These are phyloP conservation scores for Sechiopsis laciniata DNA, from an alignment of 306 rosid genomes.

Conservation along the genomic window DNA sequence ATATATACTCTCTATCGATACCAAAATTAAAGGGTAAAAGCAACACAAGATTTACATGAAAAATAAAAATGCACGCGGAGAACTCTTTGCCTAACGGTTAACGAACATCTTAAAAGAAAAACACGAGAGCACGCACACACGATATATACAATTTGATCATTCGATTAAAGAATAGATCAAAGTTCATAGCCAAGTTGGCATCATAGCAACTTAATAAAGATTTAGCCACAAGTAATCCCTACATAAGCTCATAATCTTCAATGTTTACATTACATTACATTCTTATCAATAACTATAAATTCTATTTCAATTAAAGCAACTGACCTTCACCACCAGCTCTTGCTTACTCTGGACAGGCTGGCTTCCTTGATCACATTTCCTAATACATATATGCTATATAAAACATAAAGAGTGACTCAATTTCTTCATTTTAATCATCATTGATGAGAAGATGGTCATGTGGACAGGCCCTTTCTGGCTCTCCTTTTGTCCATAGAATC, in stretches of 20 bases:
- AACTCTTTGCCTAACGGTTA: too few species aligned
- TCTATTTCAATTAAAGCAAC: neutral
- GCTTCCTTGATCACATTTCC: conserved; percentile 15
- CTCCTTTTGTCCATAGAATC: conserved; percentile 67
- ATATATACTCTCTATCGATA: too few species aligned
- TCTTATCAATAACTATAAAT: neutral
- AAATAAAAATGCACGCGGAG: too few species aligned
- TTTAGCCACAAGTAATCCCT: neutral
- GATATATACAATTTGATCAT: too few species aligned
- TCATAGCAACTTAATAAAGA: neutral
- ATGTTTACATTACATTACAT: too few species aligned
- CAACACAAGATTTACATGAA: too few species aligned
- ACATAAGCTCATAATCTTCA: neutral
- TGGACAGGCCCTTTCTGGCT: conserved; percentile 70
- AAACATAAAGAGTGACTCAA: neutral
- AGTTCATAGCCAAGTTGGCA: conserved; percentile 4
- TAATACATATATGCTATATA: conserved; percentile 19
- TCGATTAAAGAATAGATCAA: neutral
- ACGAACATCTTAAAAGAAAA: too few species aligned
- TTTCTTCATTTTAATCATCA: conserved; percentile 33
- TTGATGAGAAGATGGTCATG: conserved; percentile 48
- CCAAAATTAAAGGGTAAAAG: too few species aligned
- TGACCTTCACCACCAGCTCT: conserved; percentile 22
- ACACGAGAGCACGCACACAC: too few species aligned
- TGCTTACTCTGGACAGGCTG: conserved; percentile 23